Evolutionary conservation across 2,329 filamentous ascomycete species (phyloP).

Genomic region (Aureobasidium sp.): DNA sequence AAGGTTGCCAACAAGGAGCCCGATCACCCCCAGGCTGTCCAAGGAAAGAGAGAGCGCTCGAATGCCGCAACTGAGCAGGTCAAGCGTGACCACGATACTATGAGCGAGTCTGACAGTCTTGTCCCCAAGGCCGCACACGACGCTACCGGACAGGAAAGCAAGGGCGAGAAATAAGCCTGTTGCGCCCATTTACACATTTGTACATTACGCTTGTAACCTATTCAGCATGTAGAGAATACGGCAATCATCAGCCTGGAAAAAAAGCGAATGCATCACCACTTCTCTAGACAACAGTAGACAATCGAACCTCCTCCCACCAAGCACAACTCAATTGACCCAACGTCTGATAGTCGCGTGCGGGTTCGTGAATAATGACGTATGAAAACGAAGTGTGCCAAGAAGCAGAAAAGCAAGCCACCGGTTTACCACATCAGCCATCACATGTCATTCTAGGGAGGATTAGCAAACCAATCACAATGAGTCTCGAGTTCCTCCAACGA

Average conservation of each 20-base stretch:
- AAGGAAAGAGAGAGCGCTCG: constrained; percentile 24
- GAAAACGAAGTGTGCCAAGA: not conserved
- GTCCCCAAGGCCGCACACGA: constrained; percentile 48
- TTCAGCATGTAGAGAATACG: not conserved
- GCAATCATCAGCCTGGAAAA: not conserved
- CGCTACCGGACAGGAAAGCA: constrained; percentile 18
- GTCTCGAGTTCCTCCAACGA: constrained; percentile 16
- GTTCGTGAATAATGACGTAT: too few species aligned
- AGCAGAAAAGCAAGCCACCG: not conserved
- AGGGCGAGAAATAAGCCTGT: constrained; percentile 8
- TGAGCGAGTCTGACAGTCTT: constrained; percentile 37
- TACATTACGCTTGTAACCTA: constrained; percentile 15
- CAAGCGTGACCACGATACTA: constrained; percentile 25
- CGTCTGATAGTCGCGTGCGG: too few species aligned
- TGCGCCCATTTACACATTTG: not conserved
- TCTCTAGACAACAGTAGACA: constrained; percentile 2
- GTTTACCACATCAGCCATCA: not conserved
- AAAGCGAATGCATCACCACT: constrained; percentile 13
- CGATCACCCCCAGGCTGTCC: constrained; percentile 18
- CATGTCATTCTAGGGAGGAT: not conserved
- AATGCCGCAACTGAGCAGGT: constrained; percentile 29
- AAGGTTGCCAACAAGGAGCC: constrained; percentile 21
- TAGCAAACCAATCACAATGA: constrained; percentile 13
- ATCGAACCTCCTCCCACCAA: too few species aligned
- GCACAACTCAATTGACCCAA: not conserved